Evolutionary conservation across 108 stramenopile species (phyloP), one percentile per base, ranked within the genome.

Genomic region (Cyclotella sp.): DNA sequence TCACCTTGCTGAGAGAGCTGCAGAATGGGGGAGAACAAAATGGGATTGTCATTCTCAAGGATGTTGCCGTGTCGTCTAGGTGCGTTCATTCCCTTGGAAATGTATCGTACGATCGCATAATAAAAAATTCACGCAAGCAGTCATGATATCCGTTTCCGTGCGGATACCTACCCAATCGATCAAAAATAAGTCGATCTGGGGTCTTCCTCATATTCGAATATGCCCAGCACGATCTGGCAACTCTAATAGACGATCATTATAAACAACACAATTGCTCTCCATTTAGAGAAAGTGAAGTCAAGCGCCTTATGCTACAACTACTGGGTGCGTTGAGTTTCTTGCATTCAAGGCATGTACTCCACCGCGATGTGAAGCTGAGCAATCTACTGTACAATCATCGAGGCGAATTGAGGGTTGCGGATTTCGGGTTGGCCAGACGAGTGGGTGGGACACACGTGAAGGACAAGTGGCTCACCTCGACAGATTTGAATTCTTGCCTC

Each of bases 341-440:
- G 14, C 96, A 96, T 72, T 69, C 67, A 16, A 73, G 80, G 14
- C 49, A 79, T 61, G 45, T 93, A 2, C 67, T 93, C 18, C 96
- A 96, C 88, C 89, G 96, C 0, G 96, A 96, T 73, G 70, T 96
- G 62, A 96, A 96, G 65, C 82, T 90, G 42, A 85, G 82, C 61
- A 95, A 95, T 77, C 57, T 95, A 21, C 60, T 95, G 54, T 95
- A 95, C 63, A 69, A 73, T 51, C 45, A 68, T 40, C 19, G 61
- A 24, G 91, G 91, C 21, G 55, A 68, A 41, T 59, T 95, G 28
- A 86, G 84, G 57, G 70, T 95, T 45, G 91, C 91, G 0, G 97
- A 98, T 74, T 98, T 98, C 82, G 97, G 97, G 0, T 74, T 98
- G 58, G 88, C 94, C 0, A 79, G 97, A 34, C 87, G 88, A 47